Conservation (phyloP, 768 basidiomycete genomes). For the Gloeostereum incarnatum region DNA sequence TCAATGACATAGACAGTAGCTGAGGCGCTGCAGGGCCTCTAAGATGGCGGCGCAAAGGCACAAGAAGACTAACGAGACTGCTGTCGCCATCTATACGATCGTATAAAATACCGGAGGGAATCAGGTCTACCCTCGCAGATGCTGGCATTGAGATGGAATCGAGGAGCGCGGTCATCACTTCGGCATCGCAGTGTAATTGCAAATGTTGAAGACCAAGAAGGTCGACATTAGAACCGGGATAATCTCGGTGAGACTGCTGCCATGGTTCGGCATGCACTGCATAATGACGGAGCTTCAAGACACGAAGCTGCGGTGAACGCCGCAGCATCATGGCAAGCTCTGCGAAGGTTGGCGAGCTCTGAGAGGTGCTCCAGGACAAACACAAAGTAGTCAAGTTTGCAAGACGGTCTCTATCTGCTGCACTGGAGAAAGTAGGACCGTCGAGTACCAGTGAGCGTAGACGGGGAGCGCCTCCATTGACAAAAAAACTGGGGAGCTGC, state of each 20-base stretch:
- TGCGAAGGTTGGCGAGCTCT: not conserved
- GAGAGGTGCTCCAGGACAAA: not conserved
- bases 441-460: not conserved
- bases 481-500: not conserved
- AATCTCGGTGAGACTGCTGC: not conserved
- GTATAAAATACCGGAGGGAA: not conserved
- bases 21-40: not conserved
- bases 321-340: not conserved
- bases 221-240: not conserved
- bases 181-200: not conserved
- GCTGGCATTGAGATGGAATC: not conserved
- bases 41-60: not conserved
- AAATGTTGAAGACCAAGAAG: conserved; percentile 1
- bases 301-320: not conserved
- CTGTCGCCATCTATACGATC: not conserved
- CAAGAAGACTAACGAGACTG: not conserved
- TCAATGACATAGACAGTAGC: not conserved
- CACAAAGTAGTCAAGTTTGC: conserved; percentile 1
- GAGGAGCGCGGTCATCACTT: not conserved
- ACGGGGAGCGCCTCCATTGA: conserved; percentile 1
- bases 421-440: not conserved
- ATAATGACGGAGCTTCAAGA: not conserved
- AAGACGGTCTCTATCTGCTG: not conserved
- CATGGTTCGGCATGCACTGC: not conserved
- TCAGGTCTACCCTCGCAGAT: not conserved